Base-by-base conservation (phyloP, 129 eudicot genomes). In the Sambucus nigra region DNA sequence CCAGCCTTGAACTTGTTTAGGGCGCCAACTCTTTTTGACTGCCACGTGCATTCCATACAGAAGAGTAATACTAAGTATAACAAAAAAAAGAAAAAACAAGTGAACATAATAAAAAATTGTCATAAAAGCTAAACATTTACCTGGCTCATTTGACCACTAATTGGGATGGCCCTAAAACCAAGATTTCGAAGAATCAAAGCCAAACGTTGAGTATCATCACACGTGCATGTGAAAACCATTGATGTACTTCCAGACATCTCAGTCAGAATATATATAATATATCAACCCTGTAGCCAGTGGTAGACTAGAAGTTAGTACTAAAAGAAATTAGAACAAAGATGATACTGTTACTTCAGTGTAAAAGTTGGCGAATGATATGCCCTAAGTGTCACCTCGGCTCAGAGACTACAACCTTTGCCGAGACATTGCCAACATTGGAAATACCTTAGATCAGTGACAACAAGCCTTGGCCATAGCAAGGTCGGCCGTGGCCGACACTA, bases 221-320 rank as follows among this genome's bases (percentile, higher is more conserved):
- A 91, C 25, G 95, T 91, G 21, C 89, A 80, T 42, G 95, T 91
- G 73, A 91, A 91, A 60, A 91, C 99, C 95, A 91, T 91, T 49
- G 99, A 75, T 39, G 95, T 76, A 49, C 84, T 79, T 46, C 64
- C 76, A 28, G 91, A 65, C 76, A 73, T 78, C 70, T 84, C 97
- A 6, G 64, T 81, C 67, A 88, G 57, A 63, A 78, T 64, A 67
- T 78, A 84, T n/a, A 84, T 71, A 39, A 88, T 94, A 67, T 88
- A 84, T 62, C 97, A 88, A 53, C 81, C 93, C 96, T 88, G 93
- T 31, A 25, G 15, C 22, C 46, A 26, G 9, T 11, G 13, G 16
- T 4, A 21, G 24, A 29, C 25, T 47, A 10, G 31, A 49, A 33
- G 2, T 0, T 53, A 53, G 38, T 3, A 31, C 38, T 9, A 31